Percentiles rank a stretch among this genome's conserved stretches.
Evolutionary conservation across 2,329 filamentous ascomycete species (phyloP).

Genomic region (Colletotrichum camelliae): DNA sequence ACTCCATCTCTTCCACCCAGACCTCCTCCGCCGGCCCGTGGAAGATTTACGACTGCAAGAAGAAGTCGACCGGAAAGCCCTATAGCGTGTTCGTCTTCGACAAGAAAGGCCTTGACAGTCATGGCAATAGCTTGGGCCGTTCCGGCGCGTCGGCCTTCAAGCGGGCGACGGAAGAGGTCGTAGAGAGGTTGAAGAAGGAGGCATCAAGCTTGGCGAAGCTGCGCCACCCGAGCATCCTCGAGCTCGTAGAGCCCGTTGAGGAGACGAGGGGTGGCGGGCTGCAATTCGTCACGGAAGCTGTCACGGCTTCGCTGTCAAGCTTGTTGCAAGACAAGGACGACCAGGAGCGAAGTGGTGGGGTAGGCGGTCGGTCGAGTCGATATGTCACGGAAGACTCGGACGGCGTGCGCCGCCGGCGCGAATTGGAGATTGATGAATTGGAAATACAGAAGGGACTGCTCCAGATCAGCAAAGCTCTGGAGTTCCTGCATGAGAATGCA

Average conservation of each 20-base stretch:
- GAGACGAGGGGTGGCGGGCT: conserved; percentile 90
- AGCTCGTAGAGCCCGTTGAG: conserved; percentile 93
- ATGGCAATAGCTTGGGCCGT: conserved; percentile 64
- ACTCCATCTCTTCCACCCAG: conserved; percentile 77
- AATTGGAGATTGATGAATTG: conserved; percentile 93
- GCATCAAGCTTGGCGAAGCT: conserved; percentile 87
- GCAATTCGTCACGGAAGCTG: conserved; percentile 93
- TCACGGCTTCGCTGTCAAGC: conserved; percentile 86
- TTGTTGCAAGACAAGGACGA: conserved; percentile 89
- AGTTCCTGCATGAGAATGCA: conserved; percentile 95
- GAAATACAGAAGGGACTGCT: conserved; percentile 97
- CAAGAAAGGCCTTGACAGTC: conserved; percentile 79
- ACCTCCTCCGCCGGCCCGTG: conserved; percentile 88
- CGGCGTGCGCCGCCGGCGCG: conserved; percentile 73
- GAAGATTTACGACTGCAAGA: conserved; percentile 98
- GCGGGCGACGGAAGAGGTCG: conserved; percentile 84
- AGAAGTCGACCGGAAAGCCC: conserved; percentile 88
- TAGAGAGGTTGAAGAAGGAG: conserved; percentile 91
- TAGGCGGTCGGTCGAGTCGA: conserved; percentile 74
- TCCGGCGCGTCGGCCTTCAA: conserved; percentile 75
- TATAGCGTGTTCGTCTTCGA: conserved; percentile 97
- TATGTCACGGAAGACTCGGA: conserved; percentile 83
- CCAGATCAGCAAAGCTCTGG: conserved; percentile 90
- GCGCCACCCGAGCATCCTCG: conserved; percentile 89
- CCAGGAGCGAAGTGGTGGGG: conserved; percentile 73